phyloP scores from a whole-genome alignment of 352 stramenopile genomes.

The Globisporangium canariense region DNA sequence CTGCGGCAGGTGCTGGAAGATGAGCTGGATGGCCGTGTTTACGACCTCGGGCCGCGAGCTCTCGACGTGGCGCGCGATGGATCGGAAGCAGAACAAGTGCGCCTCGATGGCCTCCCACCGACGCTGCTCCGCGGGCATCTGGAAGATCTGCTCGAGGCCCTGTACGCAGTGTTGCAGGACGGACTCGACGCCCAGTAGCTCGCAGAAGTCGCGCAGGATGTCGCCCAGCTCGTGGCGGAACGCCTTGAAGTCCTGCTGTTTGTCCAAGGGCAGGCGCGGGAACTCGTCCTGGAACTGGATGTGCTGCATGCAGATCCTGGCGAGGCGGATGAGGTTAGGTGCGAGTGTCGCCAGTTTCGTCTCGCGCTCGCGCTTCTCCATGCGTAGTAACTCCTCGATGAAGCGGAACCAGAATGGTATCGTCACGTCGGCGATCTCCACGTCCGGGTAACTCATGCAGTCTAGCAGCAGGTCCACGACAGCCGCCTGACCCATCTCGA shows the following conservation, averaged over 20 bases:
- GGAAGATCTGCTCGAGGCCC: slow-evolving; percentile 66
- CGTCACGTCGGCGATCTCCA: slow-evolving; percentile 81
- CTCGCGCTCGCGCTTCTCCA: slow-evolving; percentile 10
- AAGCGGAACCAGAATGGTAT: slow-evolving; percentile 83
- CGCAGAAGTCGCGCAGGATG: slow-evolving; percentile 76
- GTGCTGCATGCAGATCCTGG: slow-evolving; percentile 77
- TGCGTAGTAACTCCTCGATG: slow-evolving; percentile 39
- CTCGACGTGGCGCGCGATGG: slow-evolving; percentile 82
- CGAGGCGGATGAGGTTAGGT: slow-evolving; percentile 50
- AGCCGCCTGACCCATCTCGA: slow-evolving; percentile 49
- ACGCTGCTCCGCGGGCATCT: slow-evolving; percentile 35
- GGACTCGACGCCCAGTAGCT: slow-evolving; percentile 63
- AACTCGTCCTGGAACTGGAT: slow-evolving; percentile 78
- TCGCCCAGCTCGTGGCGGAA: slow-evolving; percentile 81
- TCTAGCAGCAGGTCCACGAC: slow-evolving; percentile 86
- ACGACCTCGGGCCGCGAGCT: slow-evolving; percentile 19
- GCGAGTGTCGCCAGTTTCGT: slow-evolving; percentile 40
- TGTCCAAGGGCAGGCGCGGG: slow-evolving; percentile 52
- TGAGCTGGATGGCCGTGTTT: slow-evolving; percentile 51
- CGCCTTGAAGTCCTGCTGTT: slow-evolving; percentile 78
- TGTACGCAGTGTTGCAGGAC: slow-evolving; percentile 78
- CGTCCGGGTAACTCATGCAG: slow-evolving; percentile 79
- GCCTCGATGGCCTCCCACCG: slow-evolving; percentile 79
- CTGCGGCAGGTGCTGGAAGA: slow-evolving; percentile 76
- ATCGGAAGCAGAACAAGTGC: slow-evolving; percentile 81